phyloP scores from a whole-genome alignment of 1,284 basidiomycete genomes.

The Ceratobasidium sp. region DNA sequence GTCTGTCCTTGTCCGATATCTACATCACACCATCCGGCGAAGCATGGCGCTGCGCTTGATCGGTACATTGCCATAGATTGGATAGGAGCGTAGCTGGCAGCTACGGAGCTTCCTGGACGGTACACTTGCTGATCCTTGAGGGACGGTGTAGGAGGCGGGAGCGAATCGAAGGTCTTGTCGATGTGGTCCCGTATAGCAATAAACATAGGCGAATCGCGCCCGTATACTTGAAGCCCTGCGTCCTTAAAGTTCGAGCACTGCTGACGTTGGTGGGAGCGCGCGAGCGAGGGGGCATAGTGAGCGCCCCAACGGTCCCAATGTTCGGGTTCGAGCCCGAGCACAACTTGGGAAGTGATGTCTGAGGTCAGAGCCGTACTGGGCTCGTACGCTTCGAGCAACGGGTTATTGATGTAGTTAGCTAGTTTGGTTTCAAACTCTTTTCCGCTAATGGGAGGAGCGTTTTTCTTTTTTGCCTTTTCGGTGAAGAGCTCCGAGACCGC shows the following conservation, averaged over 20 bases:
- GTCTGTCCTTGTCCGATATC: constrained; percentile 31
- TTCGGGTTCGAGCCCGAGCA: constrained; percentile 43
- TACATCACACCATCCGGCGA: constrained; percentile 47
- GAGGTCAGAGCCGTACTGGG: constrained; percentile 46
- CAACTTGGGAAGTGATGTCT: constrained; percentile 49
- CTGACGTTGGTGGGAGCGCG: constrained; percentile 50
- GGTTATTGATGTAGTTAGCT: constrained; percentile 12
- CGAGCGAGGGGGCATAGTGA: constrained; percentile 50
- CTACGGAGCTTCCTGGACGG: constrained; percentile 12
- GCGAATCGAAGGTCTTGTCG: constrained; percentile 49
- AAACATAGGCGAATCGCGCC: constrained; percentile 48
- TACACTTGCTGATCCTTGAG: constrained; percentile 34
- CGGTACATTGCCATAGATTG: constrained; percentile 47
- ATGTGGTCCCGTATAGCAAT: constrained; percentile 47
- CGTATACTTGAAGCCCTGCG: constrained; percentile 49
- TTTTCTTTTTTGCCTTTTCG: constrained; percentile 2
- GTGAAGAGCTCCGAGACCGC: constrained; percentile 38
- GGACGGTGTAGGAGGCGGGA: constrained; percentile 50
- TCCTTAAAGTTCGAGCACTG: constrained; percentile 51
- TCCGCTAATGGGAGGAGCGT: background rate
- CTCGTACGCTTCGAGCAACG: constrained; percentile 11
- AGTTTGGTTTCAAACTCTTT: constrained; percentile 1
- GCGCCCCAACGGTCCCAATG: constrained; percentile 48
- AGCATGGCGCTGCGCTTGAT: constrained; percentile 48
- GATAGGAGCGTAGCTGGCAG: constrained; percentile 24